phyloP scores from a whole-genome alignment of 345 rosid genomes.

The Ailanthus altissimus region DNA sequence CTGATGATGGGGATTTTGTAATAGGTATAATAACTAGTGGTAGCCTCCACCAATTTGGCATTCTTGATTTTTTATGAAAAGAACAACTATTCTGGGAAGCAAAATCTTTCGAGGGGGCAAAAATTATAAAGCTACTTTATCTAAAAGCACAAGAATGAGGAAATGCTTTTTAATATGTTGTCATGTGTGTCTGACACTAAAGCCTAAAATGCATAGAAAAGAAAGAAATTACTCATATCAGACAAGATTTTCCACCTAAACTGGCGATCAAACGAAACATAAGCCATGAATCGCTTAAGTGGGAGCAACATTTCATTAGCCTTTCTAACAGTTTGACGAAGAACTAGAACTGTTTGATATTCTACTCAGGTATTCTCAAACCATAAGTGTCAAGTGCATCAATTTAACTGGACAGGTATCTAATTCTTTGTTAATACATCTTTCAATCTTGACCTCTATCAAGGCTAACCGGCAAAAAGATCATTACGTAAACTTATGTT shows the following conservation, averaged over 20 bases:
- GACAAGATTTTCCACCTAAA: background rate
- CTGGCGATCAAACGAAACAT: conserved; percentile 3
- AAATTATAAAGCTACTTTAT: background rate
- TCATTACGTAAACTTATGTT: conserved; percentile 1
- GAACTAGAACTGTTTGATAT: background rate
- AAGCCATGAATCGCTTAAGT: background rate
- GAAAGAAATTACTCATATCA: background rate
- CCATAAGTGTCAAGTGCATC: background rate
- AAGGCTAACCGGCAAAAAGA: background rate
- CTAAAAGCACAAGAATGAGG: background rate
- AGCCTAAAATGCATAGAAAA: background rate
- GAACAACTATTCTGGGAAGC: background rate
- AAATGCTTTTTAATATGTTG: background rate
- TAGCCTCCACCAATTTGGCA: background rate
- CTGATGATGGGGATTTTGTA: background rate
- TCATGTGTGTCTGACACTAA: background rate
- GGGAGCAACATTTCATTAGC: background rate
- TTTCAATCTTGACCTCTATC: background rate
- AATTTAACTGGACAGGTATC: background rate
- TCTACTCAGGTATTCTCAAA: background rate
- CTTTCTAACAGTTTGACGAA: background rate
- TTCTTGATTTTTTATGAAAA: background rate
- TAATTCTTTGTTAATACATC: background rate
- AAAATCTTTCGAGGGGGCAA: background rate
- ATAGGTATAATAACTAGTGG: background rate